Base-by-base conservation (phyloP, 2,329 filamentous ascomycete genomes). In the Ophiostoma sp. region DNA sequence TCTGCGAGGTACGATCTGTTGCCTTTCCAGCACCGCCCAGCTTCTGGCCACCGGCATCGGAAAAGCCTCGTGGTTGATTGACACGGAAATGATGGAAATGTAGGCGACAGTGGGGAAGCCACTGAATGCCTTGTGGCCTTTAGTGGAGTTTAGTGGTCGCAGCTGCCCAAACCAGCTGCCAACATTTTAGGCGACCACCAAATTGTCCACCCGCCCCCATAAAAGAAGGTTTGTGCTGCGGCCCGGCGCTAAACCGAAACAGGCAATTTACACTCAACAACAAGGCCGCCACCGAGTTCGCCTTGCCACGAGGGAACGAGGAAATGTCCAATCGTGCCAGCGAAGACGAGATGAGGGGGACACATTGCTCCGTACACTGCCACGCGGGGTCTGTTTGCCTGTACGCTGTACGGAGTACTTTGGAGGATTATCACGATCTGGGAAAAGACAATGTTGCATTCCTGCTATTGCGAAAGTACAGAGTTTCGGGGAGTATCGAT, bases 161-260 rank as follows among this genome's bases (percentile, higher is more conserved):
- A 42, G 8, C 39, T 42, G 39, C 39, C 52, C 52, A 33, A 8
- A 11, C 4, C 15, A 39, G 31, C 2, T 31, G 31, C 57, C 31
- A 63, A 39, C 19, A 22, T 39, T 63, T 39, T 17, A 45, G 61
- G 36, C 61, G 61, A 28, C 61, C 42, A 48, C 42, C 42, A 4
- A 42, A 48, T 48, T 48, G 33, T 19, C 59, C 31, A n/a, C 19
- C 11, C 9, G 5, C 15, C 15, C 48, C 45, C 31, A 22, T 33
- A 39, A 57, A 69, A 25, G 17, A 52, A 69, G n/a, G 66, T 39
- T 8, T 57, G 28, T 42, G 50, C 48, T 57, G 50, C 50, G 68
- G 48, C 9, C 50, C 19, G 50, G n/a, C 48, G 68, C 68, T 70
- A 70, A 22, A 42, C 68, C 68, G 6, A 19, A 59, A 55, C 1